Percentiles rank a stretch among this genome's conserved stretches.
Evolutionary conservation across 2,329 filamentous ascomycete species (phyloP).

Genomic region (Atkinsonella hypoxylon): DNA sequence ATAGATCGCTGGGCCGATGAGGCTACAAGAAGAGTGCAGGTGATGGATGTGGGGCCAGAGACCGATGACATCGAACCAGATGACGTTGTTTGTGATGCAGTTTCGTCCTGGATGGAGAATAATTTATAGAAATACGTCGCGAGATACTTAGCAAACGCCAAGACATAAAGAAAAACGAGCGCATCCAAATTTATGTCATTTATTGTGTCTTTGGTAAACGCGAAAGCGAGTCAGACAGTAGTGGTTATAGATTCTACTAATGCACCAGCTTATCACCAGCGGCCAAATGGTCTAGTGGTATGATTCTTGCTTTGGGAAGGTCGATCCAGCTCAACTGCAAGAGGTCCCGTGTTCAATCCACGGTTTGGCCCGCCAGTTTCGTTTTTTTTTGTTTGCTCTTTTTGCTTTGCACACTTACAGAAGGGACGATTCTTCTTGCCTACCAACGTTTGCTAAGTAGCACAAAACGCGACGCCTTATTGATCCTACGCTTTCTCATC

Average conservation of each 20-base stretch:
- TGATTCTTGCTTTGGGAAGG: conserved; percentile 22
- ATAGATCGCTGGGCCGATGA: conserved; percentile 21
- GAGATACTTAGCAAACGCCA: too few species aligned
- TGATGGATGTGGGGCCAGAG: conserved; percentile 24
- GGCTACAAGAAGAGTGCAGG: conserved; percentile 25
- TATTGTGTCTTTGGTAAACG: background rate
- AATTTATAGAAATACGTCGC: conserved; percentile 3
- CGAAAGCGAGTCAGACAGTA: background rate
- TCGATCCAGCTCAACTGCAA: conserved; percentile 12
- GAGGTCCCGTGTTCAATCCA: conserved; percentile 24
- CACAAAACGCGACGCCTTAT: background rate
- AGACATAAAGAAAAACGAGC: too few species aligned
- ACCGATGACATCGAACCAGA: conserved; percentile 15
- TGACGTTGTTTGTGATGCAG: conserved; percentile 14
- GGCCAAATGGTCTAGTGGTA: conserved; percentile 23
- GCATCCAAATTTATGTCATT: too few species aligned
- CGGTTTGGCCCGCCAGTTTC: conserved; percentile 14
- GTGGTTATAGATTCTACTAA: background rate
- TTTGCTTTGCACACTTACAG: background rate
- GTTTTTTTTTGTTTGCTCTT: conserved; percentile 3
- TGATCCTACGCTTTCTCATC: too few species aligned
- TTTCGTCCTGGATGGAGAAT: conserved; percentile 20
- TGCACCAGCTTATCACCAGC: rapidly evolving
- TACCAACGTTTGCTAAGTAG: too few species aligned
- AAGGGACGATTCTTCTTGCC: too few species aligned